Evolutionary conservation across 176 grass and related monocot genomes (phyloP).

Genomic region (Olyra latifolia): DNA sequence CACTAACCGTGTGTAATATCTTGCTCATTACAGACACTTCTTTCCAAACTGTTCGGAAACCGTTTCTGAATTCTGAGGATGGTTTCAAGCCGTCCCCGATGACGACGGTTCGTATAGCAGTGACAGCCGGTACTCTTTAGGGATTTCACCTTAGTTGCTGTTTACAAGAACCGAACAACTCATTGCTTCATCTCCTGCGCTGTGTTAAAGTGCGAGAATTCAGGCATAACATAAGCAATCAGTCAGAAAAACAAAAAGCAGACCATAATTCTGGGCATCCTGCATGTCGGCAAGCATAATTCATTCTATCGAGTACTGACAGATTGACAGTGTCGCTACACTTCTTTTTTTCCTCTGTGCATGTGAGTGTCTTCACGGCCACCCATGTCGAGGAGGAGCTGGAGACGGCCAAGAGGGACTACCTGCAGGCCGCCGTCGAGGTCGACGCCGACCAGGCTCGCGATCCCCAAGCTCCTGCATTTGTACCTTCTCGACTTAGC

Average conservation of each 20-base stretch:
- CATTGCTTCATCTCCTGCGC: background rate
- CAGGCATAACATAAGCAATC: constrained; percentile 5
- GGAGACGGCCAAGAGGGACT: constrained; percentile 72
- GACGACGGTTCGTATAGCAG: too few relatives aligned
- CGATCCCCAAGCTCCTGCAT: constrained; percentile 71
- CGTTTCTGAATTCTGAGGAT: too few relatives aligned
- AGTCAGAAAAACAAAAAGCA: constrained; percentile 17
- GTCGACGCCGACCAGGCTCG: constrained; percentile 43
- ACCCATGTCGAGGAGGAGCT: constrained; percentile 62
- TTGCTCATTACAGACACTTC: too few relatives aligned
- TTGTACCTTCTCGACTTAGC: constrained; percentile 78
- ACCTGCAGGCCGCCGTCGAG: constrained; percentile 65
- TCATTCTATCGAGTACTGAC: background rate
- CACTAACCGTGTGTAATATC: too few relatives aligned
- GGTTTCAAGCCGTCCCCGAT: too few relatives aligned
- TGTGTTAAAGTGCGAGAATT: background rate
- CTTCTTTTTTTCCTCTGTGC: background rate
- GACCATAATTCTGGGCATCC: background rate
- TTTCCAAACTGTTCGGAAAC: too few relatives aligned
- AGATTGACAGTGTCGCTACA: background rate
- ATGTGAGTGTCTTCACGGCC: constrained; percentile 74
- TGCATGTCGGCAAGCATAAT: background rate
- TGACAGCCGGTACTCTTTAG: background rate
- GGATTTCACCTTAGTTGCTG: background rate
- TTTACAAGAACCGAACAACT: background rate